Evolutionary conservation across 2,329 filamentous ascomycete genomes (phyloP).

Genomic region (Cephalotrichum gorgonifer): DNA sequence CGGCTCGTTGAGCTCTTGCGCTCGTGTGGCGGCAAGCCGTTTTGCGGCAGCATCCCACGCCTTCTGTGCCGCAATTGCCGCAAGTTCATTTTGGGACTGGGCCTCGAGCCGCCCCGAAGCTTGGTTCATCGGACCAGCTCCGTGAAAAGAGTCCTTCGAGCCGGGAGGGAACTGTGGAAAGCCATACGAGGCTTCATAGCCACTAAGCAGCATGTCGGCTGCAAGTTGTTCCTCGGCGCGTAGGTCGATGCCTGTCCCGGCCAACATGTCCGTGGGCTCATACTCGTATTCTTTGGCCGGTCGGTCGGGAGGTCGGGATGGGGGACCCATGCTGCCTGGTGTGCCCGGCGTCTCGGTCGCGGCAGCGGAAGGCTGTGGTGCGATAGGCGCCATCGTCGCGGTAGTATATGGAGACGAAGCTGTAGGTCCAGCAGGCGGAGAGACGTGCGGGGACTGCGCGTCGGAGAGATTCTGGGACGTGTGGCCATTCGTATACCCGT

Average conservation of each 20-base stretch:
- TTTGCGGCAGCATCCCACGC: constrained; percentile 58
- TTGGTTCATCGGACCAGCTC: constrained; percentile 56
- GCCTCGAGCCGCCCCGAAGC: constrained; percentile 33
- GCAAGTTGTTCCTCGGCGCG: constrained; percentile 79
- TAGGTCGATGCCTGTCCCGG: constrained; percentile 77
- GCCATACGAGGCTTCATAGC: constrained; percentile 34
- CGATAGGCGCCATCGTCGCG: constrained; percentile 11
- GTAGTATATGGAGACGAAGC: constrained; percentile 10
- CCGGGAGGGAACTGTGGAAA: constrained; percentile 41
- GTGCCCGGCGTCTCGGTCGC: constrained; percentile 6
- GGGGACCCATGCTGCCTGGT: constrained; percentile 39
- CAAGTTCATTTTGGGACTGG: constrained; percentile 50
- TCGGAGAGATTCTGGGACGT: constrained; percentile 11
- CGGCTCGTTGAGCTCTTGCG: constrained; percentile 62
- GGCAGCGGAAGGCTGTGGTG: constrained; percentile 3
- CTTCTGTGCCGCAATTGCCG: constrained; percentile 53
- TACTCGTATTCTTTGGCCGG: constrained; percentile 54
- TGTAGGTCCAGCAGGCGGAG: neutral
- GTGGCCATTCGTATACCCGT: constrained; percentile 3
- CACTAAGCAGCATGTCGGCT: constrained; percentile 46
- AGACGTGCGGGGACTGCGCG: constrained; percentile 3
- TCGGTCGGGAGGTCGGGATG: constrained; percentile 50
- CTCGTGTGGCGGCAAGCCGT: constrained; percentile 46
- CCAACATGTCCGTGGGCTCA: constrained; percentile 74
- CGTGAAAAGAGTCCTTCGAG: constrained; percentile 49